Evolutionary conservation across 2,329 filamentous ascomycete species (phyloP), one percentile per base, ranked within the genome.

Genomic region (Cercospora nicotianae): DNA sequence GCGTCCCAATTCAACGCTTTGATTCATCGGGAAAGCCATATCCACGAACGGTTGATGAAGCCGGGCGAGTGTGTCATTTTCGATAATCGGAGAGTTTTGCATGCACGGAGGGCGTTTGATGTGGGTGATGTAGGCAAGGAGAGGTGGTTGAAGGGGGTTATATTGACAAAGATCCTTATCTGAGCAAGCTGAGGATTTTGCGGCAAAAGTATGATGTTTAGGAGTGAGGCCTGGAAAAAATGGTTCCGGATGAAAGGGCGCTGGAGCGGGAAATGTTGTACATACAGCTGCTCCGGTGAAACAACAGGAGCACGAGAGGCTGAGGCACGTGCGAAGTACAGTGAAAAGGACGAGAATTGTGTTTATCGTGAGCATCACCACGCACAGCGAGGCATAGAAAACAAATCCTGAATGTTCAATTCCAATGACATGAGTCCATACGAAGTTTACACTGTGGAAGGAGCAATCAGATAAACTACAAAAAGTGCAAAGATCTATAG

Each of bases 1-100:
- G 83, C 86, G 1, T 76, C 80, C 36, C 75, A 78, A 2, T 93
- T 96, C 73, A 84, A 88, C 60, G 67, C 77, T 0, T 71, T 86
- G 0, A 79, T 95, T 26, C 89, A 92, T 71, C 76, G 82, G 0
- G 80, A 84, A 0, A 76, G 81, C 3, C 87, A 87, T 68, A 79
- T 93, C 63, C 90, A 90, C 75, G 85, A 94, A 81, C 84, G 90
- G 67, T 90, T 90, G 79, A 83, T 97, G 79, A 82, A 88, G 64
- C 88, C 91, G 3, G 95, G 94, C 3, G 91, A 97, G 75, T 96
- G 93, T 77, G 93, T 94, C 12, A 85, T 99, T n/a, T 98, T 99
- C 77, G 90, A 96, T 77, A 98, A 98, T 77, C 81, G 88, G 67
- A 85, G 94, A 18, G 84, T 96, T n/a, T 79, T 96, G 76, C 95